Evolutionary conservation across 1,139 yeast species (phyloP).

Genomic region (Magnusiomyces ingens): DNA sequence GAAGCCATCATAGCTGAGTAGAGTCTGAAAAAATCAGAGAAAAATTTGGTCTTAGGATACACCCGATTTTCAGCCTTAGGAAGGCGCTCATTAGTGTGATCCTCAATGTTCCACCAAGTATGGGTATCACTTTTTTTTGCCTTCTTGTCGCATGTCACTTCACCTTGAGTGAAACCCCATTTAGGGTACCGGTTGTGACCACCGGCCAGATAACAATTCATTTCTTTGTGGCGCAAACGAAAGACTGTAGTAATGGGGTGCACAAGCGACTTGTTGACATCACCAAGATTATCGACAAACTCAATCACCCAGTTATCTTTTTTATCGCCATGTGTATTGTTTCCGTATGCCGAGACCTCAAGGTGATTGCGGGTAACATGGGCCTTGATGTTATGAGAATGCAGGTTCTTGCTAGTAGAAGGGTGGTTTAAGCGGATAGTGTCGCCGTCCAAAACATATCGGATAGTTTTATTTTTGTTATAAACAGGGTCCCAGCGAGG

Average conservation of each 20-base stretch:
- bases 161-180: conserved; percentile 99
- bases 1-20: conserved; percentile 99
- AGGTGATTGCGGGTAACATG: conserved; percentile 63
- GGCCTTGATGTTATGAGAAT: conserved; percentile 76
- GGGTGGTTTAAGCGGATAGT: conserved; percentile 72
- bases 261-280: conserved; percentile 50
- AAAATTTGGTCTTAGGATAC: conserved; percentile 75
- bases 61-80: conserved; percentile 66
- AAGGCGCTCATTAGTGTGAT: conserved; percentile 66
- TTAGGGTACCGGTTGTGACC: conserved; percentile 76
- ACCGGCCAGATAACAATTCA: conserved; percentile 83
- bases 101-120: conserved; percentile 98
- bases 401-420: conserved; percentile 81
- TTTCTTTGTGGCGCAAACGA: conserved; percentile 59
- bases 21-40: conserved; percentile 84
- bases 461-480: conserved; percentile 46
- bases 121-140: conserved; percentile 82
- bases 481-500: conserved; percentile 54
- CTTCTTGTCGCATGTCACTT: conserved; percentile 74
- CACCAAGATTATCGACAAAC: conserved; percentile 67
- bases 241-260: conserved; percentile 87
- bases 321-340: conserved; percentile 73
- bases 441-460: conserved; percentile 65
- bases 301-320: conserved; percentile 95
- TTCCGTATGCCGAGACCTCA: conserved; percentile 95